phyloP scores from a whole-genome alignment of 2,329 filamentous ascomycete species.

The Aspergillus sergii region DNA sequence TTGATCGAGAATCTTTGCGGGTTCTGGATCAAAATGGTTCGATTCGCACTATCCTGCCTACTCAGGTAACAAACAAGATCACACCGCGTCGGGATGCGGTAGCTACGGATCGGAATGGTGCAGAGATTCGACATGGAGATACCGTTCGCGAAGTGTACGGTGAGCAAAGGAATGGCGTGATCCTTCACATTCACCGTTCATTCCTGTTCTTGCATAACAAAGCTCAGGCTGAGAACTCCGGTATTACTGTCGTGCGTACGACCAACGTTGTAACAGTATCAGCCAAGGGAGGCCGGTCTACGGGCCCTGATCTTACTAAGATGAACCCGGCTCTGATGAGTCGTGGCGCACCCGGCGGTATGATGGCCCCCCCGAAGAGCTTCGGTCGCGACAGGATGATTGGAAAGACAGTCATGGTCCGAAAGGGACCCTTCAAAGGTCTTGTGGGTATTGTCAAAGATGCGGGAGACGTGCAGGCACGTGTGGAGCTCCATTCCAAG shows the following conservation, averaged over 20 bases:
- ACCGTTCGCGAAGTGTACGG: slow-evolving; percentile 89
- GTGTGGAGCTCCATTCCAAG: slow-evolving; percentile 92
- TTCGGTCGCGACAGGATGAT: slow-evolving; percentile 80
- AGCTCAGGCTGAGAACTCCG: slow-evolving; percentile 79
- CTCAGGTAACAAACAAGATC: slow-evolving; percentile 87
- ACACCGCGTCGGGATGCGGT: slow-evolving; percentile 81
- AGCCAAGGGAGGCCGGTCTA: slow-evolving; percentile 86
- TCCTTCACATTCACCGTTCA: slow-evolving; percentile 92
- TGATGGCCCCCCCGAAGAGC: slow-evolving; percentile 69
- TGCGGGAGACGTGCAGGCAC: slow-evolving; percentile 80
- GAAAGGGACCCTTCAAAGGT: slow-evolving; percentile 87
- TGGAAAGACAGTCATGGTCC: slow-evolving; percentile 87
- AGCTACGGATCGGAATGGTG: slow-evolving; percentile 88
- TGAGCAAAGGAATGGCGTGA: slow-evolving; percentile 81
- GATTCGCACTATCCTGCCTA: slow-evolving; percentile 79
- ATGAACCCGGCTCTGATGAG: slow-evolving; percentile 91
- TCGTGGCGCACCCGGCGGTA: slow-evolving; percentile 56
- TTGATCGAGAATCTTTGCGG: slow-evolving; percentile 88
- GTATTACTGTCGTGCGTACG: slow-evolving; percentile 85
- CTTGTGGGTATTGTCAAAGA: slow-evolving; percentile 95
- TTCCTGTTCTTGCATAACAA: slow-evolving; percentile 89
- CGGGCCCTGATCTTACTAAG: slow-evolving; percentile 74
- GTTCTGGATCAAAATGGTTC: slow-evolving; percentile 90
- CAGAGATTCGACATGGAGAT: slow-evolving; percentile 89
- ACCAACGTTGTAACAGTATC: slow-evolving; percentile 86